Conservation (phyloP, 1,284 basidiomycete genomes). For the Moesziomyces parantarcticus region DNA sequence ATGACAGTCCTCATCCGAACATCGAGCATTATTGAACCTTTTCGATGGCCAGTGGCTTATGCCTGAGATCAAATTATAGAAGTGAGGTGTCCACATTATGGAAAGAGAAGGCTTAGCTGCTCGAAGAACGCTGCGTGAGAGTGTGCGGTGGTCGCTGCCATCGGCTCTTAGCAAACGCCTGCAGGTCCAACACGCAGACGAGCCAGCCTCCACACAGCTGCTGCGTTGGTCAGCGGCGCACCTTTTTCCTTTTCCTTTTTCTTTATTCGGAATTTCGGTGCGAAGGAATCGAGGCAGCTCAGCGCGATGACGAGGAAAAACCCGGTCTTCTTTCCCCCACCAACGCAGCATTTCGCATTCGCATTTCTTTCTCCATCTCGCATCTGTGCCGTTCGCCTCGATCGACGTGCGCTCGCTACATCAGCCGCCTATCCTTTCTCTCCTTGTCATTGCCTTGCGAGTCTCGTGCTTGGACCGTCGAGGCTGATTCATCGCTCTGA, state of each 20-base stretch:
- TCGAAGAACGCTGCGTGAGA: too few relatives aligned
- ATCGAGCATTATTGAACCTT: too few relatives aligned
- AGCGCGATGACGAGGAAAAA: neutral
- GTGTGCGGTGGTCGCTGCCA: neutral
- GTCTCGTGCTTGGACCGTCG: neutral
- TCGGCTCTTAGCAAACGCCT: slow-evolving; percentile 33
- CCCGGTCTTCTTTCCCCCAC: neutral
- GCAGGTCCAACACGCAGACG: slow-evolving; percentile 4
- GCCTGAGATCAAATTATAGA: too few relatives aligned
- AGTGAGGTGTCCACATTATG: too few relatives aligned
- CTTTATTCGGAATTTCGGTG: too few relatives aligned
- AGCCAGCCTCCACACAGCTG: slow-evolving; percentile 22
- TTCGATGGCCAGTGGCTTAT: too few relatives aligned
- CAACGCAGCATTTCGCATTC: too few relatives aligned
- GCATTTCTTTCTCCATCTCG: too few relatives aligned
- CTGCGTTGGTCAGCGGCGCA: too few relatives aligned
- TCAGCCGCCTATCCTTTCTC: neutral
- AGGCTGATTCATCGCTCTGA: slow-evolving; percentile 14
- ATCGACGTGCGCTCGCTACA: slow-evolving; percentile 15
- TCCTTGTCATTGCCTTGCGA: neutral
- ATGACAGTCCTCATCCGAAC: too few relatives aligned
- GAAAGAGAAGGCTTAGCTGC: too few relatives aligned
- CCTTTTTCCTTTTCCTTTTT: too few relatives aligned
- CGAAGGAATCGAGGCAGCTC: slow-evolving; percentile 5
- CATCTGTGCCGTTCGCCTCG: slow-evolving; percentile 2